These are phyloP conservation scores for Xylaria sp. DNA, from an alignment of 2,329 filamentous ascomycete species.

Conservation along the genomic window DNA sequence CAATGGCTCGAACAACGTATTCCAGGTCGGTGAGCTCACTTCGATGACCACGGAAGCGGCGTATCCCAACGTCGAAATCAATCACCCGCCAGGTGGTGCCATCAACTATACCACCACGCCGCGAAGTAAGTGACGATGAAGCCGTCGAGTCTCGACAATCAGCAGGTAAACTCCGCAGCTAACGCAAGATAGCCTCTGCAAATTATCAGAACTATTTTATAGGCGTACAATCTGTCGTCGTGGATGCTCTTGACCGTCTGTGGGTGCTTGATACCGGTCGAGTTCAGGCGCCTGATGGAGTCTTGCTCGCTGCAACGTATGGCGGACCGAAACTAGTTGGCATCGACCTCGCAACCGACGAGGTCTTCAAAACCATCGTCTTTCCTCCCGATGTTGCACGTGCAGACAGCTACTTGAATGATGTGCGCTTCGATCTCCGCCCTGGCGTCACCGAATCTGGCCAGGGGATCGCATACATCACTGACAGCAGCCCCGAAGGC, in stretches of 20 bases:
- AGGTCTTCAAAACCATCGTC: slow-evolving; percentile 45
- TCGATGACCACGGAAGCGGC: slow-evolving; percentile 23
- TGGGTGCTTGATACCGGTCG: slow-evolving; percentile 52
- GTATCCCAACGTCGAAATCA: slow-evolving; percentile 33
- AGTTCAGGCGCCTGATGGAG: slow-evolving; percentile 33
- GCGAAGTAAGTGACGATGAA: slow-evolving; percentile 22
- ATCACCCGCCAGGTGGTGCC: slow-evolving; percentile 41
- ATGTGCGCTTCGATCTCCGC: slow-evolving; percentile 49
- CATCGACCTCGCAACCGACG: slow-evolving; percentile 41
- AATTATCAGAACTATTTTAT: slow-evolving; percentile 46
- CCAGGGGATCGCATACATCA: slow-evolving; percentile 48
- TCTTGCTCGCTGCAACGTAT: slow-evolving; percentile 38
- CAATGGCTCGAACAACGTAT: slow-evolving; percentile 30
- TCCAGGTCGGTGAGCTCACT: slow-evolving; percentile 38
- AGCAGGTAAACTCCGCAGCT: background rate
- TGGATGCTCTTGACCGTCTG: slow-evolving; percentile 44
- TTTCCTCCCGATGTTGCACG: slow-evolving; percentile 42
- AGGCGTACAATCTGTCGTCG: slow-evolving; percentile 47
- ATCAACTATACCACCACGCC: slow-evolving; percentile 47
- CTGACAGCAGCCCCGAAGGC: slow-evolving; percentile 44
- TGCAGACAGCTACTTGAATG: slow-evolving; percentile 47
- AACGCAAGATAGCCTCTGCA: slow-evolving; percentile 30
- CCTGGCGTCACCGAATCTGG: slow-evolving; percentile 36
- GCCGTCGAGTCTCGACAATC: too few relatives aligned
- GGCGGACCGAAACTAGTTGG: slow-evolving; percentile 49